phyloP scores from a whole-genome alignment of 108 stramenopile species.

The Cyclotella sp. region DNA sequence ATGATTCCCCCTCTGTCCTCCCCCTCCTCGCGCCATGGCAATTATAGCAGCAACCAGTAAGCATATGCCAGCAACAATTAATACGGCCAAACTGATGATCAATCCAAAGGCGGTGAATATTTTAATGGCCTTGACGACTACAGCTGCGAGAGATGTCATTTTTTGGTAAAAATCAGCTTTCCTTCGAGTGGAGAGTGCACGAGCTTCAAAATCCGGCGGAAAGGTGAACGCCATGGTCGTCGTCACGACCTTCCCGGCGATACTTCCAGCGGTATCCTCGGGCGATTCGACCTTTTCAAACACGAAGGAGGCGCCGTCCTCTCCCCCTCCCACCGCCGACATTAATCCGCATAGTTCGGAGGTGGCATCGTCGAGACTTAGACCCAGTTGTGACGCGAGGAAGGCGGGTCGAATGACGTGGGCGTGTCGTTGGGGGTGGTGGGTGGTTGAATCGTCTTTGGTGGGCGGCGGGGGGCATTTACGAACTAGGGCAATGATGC shows the following conservation, averaged over 20 bases:
- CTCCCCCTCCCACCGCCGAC: conserved; percentile 71
- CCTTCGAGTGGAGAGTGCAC: conserved; percentile 48
- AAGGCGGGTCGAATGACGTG: conserved; percentile 68
- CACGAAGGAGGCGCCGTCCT: conserved; percentile 72
- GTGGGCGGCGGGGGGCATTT: conserved; percentile 5
- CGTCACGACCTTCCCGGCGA: too few species aligned
- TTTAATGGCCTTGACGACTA: conserved; percentile 59
- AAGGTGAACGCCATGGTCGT: conserved; percentile 84
- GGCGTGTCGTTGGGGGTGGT: background rate
- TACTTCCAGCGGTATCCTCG: background rate
- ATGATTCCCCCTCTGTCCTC: conserved; percentile 26
- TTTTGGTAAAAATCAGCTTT: conserved; percentile 46
- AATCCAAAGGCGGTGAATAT: conserved; percentile 83
- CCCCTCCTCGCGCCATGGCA: conserved; percentile 72
- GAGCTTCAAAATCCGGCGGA: conserved; percentile 74
- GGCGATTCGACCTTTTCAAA: conserved; percentile 60
- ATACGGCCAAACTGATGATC: conserved; percentile 73
- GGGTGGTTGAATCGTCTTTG: too few species aligned
- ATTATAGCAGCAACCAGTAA: conserved; percentile 78
- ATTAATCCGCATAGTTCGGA: conserved; percentile 81
- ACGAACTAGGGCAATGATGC: conserved; percentile 31
- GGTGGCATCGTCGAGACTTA: conserved; percentile 78
- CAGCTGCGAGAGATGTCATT: conserved; percentile 17
- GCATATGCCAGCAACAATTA: conserved; percentile 67
- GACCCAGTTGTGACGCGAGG: conserved; percentile 72